Conservation (phyloP, 352 stramenopile genomes). For the Phytophthora sojae region DNA sequence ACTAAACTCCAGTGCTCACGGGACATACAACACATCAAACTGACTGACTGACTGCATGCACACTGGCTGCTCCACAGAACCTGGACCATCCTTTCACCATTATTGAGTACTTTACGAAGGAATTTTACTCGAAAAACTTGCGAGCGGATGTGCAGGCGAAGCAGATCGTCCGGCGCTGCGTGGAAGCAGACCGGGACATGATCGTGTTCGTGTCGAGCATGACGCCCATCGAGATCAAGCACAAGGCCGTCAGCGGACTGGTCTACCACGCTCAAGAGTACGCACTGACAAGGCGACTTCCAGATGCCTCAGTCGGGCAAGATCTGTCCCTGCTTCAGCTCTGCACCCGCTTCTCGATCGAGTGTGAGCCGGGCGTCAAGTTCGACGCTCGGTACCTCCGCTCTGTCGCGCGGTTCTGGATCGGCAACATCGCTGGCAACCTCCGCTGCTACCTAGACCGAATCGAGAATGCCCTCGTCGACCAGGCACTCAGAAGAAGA, state of each 20-base stretch:
- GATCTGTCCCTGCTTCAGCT: slow-evolving; percentile 54
- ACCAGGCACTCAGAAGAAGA: slow-evolving; percentile 7
- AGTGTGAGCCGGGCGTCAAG: slow-evolving; percentile 33
- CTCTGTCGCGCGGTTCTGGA: slow-evolving; percentile 46
- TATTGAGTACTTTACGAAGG: slow-evolving; percentile 26
- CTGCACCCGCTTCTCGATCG: slow-evolving; percentile 50
- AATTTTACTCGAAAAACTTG: slow-evolving; percentile 19
- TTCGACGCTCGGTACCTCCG: slow-evolving; percentile 32
- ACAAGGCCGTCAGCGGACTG: slow-evolving; percentile 16
- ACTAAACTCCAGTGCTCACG: too few relatives aligned
- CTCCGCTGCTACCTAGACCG: slow-evolving; percentile 40
- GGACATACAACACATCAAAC: too few relatives aligned
- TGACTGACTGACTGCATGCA: too few relatives aligned
- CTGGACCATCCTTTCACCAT: slow-evolving; percentile 24
- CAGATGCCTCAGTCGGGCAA: slow-evolving; percentile 6
- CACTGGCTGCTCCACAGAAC: slow-evolving; percentile 10
- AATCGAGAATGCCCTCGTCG: slow-evolving; percentile 51
- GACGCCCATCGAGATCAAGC: slow-evolving; percentile 19
- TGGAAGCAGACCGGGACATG: slow-evolving; percentile 20
- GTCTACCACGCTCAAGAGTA: slow-evolving; percentile 14
- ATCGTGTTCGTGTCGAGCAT: slow-evolving; percentile 18
- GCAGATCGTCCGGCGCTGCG: slow-evolving; percentile 23
- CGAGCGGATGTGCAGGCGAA: slow-evolving; percentile 24
- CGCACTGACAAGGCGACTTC: slow-evolving; percentile 44
- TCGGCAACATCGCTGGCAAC: slow-evolving; percentile 39